Base-by-base conservation (phyloP, 2,329 filamentous ascomycete genomes). In the Fusarium sp. region DNA sequence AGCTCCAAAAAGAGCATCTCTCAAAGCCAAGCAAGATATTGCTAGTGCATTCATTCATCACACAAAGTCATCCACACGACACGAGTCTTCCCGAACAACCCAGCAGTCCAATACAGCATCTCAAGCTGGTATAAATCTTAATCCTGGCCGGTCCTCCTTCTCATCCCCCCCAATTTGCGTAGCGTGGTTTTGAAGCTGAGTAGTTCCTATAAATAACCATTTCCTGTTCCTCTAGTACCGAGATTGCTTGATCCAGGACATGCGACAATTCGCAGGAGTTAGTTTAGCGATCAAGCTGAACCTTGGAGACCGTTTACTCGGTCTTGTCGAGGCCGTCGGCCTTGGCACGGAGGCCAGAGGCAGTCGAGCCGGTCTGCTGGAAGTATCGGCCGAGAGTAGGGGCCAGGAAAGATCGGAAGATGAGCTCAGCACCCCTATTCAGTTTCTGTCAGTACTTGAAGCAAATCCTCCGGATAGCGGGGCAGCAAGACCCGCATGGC, bases 351-450 rank as follows among this genome's bases (percentile, higher is more conserved):
- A 98, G 93, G 86, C 94, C 94, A 83, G 94, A 90, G 79, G 95
- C 93, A 80, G 95, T 94, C 71, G 93, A 93, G 80, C 89, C 89
- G 78, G 84, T 77, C 79, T 87, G 85, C 79, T 87, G 85, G 89
- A 98, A 99, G 91, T 98, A 97, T 85, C 95, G 94, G 83, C 94
- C 90, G 82, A 98, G 93, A 80, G 97, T 91, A 79, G 96, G 96
- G 82, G 94, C 91, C 83, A 99, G 86, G 90, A 98, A 94, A 74
- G 95, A 97, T 85, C 94, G 93, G 94, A 98, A 99, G 86, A 99
- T 89, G 81, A 98, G 86, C 85, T 98, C 95, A 80, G 96, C 96
- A 82, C 96, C 96, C 82, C 96, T 98, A 56, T 75, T 43, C 60
- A 57, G 47, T 25, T 40, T 40, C 50, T n/a, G 63, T 79, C 64